Evolutionary conservation across 1,139 yeast species (phyloP).

Genomic region (Candida freyschussii): DNA sequence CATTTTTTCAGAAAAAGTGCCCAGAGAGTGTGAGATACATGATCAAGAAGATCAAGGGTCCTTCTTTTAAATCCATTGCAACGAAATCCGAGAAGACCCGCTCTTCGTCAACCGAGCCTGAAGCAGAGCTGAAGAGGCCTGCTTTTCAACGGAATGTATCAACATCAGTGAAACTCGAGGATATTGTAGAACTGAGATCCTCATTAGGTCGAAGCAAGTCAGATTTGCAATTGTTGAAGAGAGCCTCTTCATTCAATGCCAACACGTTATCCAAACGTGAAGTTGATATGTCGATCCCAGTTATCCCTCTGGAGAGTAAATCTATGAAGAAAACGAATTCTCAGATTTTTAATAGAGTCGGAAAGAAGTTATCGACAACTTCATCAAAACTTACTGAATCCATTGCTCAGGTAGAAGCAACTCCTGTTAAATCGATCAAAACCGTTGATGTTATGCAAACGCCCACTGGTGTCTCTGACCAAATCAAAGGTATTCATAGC

Average conservation of each 20-base stretch:
- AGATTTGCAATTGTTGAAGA: conserved; percentile 19
- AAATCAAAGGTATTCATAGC: conserved; percentile 6
- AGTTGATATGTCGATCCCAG: conserved; percentile 38
- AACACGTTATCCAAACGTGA: conserved; percentile 41
- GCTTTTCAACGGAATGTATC: conserved; percentile 18
- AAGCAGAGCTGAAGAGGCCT: conserved; percentile 16
- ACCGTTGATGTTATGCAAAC: conserved; percentile 16
- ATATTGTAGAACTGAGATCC: conserved; percentile 17
- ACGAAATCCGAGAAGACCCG: conserved; percentile 6
- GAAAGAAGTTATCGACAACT: conserved; percentile 15
- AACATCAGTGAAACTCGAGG: conserved; percentile 13
- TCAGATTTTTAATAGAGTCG: conserved; percentile 23
- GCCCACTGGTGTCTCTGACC: conserved; percentile 11
- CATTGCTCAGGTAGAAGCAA: conserved; percentile 31
- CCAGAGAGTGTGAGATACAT: conserved; percentile 45
- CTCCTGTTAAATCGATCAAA: conserved; percentile 27
- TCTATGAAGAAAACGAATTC: conserved; percentile 8
- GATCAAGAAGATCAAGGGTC: conserved; percentile 45
- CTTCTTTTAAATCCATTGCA: conserved; percentile 12
- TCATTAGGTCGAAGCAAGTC: conserved; percentile 36
- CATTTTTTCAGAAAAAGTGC: conserved; percentile 46
- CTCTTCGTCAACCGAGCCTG: conserved; percentile 2
- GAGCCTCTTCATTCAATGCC: conserved; percentile 33
- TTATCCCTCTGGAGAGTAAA: conserved; percentile 5
- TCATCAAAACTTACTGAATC: conserved; percentile 15